phyloP scores from a whole-genome alignment of 1,284 basidiomycete genomes.

The Sphaerobolus stellatus region DNA sequence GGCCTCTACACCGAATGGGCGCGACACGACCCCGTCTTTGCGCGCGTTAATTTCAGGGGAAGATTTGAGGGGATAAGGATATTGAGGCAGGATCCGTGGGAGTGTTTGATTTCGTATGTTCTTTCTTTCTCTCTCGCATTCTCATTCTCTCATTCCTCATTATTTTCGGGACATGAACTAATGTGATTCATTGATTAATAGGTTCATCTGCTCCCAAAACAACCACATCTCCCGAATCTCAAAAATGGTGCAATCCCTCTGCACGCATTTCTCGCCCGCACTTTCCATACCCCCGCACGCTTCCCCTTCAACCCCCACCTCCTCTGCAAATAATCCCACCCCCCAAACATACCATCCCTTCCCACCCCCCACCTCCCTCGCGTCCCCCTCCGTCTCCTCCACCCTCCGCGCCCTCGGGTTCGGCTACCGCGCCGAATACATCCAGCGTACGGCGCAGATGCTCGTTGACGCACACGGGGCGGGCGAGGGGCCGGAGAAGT shows the following conservation, averaged over 20 bases:
- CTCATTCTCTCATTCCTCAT: conserved; percentile 13
- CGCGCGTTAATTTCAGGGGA: conserved; percentile 53
- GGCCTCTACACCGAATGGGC: conserved; percentile 81
- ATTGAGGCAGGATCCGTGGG: conserved; percentile 93
- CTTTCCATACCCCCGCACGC: conserved; percentile 55
- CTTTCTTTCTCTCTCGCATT: neutral
- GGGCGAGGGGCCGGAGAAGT: conserved; percentile 47
- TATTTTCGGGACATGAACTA: neutral
- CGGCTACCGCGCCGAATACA: conserved; percentile 92
- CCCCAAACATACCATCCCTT: conserved; percentile 74
- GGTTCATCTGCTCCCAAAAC: conserved; percentile 98
- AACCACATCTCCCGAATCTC: conserved; percentile 94
- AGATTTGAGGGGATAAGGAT: conserved; percentile 73
- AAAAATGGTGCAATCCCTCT: conserved; percentile 80
- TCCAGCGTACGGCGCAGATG: conserved; percentile 81
- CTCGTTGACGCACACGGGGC: conserved; percentile 59
- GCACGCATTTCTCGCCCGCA: conserved; percentile 66
- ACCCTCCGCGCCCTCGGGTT: conserved; percentile 84
- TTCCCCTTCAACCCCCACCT: conserved; percentile 20
- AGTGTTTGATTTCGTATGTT: conserved; percentile 86
- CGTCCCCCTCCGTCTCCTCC: conserved; percentile 58
- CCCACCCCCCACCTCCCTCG: conserved; percentile 72
- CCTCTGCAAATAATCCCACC: conserved; percentile 23
- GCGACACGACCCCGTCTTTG: conserved; percentile 73
- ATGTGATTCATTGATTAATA: conserved; percentile 29